A percentile compares a stretch with the other conserved stretches of the same genome.
Conservation (phyloP, 208 protist genomes). For the Angomonas ambiguus region DNA sequence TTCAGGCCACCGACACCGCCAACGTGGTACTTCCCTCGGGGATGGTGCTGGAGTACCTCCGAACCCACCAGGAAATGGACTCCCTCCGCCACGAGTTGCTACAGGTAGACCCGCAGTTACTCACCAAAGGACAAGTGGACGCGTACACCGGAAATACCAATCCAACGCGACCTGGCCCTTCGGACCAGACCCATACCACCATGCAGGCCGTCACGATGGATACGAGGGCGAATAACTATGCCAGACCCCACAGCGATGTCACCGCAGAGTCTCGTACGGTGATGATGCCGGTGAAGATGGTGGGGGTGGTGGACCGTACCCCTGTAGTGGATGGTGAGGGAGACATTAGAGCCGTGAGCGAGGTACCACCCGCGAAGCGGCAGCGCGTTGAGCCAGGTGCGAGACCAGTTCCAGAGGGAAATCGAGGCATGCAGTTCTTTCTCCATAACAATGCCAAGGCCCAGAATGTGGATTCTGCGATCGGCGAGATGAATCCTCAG, state of each 20-base stretch:
- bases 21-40: constrained; percentile 56
- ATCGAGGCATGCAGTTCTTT: constrained; percentile 46
- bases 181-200: constrained; percentile 15
- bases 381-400: constrained; percentile 26
- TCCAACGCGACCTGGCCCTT: constrained; percentile 2
- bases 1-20: constrained; percentile 39
- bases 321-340: constrained; percentile 36
- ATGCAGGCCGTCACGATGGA: constrained; percentile 37
- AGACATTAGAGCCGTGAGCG: constrained; percentile 43
- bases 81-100: constrained; percentile 76
- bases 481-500: constrained; percentile 53
- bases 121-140: constrained; percentile 30
- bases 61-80: constrained; percentile 68
- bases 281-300: constrained; percentile 49
- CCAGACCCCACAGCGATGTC: constrained; percentile 47
- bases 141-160: constrained; percentile 29
- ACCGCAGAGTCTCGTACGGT: constrained; percentile 36
- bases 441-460: constrained; percentile 26
- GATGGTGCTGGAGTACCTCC: constrained; percentile 81
- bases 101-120: constrained; percentile 46
- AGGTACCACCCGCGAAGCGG: constrained; percentile 27
- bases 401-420: constrained; percentile 15
- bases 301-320: constrained; percentile 13
- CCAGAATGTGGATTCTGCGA: constrained; percentile 24
- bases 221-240: constrained; percentile 80